Base-by-base conservation (phyloP, 2,329 filamentous ascomycete genomes). In the Trichoderma simmonsii region DNA sequence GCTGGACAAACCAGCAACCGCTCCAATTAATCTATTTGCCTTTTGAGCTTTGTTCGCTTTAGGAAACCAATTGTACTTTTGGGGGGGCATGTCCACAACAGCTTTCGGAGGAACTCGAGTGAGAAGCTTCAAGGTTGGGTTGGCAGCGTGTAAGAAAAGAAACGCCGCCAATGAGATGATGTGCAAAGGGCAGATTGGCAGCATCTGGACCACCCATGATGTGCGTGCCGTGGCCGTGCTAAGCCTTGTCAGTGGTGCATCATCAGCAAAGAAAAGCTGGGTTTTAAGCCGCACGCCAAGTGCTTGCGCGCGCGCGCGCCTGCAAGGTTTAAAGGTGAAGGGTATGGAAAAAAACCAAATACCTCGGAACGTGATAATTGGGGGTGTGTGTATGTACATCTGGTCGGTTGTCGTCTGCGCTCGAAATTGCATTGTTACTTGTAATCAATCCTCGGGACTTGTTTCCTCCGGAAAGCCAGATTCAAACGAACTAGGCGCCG, bases 211-310 rank as follows among this genome's bases (percentile, higher is more conserved):
- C 21, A 21, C 48, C 48, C 48, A 24, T 24, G 39, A 43, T 24
- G n/a, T 14, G 9, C 48, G 48, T 24, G 21, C n/a, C 48, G 21
- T 54, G 48, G 48, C 48, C 57, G n/a, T 34, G 28, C 62, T 64
- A 64, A 64, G 62, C 63, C 63, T 66, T 56, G 48, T 36, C 48
- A 56, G 59, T 62, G 59, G 59, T 62, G 59, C 61, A 48, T 64
- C 26, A 61, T 21, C 30, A 36, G 32, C 28, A 14, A 43, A 43
- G 39, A 43, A 43, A n/a, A 28, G 30, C 21, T 28, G 30, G 48
- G 7, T 34, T 56, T 66, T 56, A 67, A 67, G 64, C 64, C 64
- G 64, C 64, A 67, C 32, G 43, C 64, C 63, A 36, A 63, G 56
- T 54, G 43, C 43, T 51, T 67, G 51, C n/a, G 21, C 24, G 32